Evolutionary conservation across 106 monocot species (phyloP), one percentile per base, ranked within the genome.

Genomic region (Alisma plantagoaquatica): DNA sequence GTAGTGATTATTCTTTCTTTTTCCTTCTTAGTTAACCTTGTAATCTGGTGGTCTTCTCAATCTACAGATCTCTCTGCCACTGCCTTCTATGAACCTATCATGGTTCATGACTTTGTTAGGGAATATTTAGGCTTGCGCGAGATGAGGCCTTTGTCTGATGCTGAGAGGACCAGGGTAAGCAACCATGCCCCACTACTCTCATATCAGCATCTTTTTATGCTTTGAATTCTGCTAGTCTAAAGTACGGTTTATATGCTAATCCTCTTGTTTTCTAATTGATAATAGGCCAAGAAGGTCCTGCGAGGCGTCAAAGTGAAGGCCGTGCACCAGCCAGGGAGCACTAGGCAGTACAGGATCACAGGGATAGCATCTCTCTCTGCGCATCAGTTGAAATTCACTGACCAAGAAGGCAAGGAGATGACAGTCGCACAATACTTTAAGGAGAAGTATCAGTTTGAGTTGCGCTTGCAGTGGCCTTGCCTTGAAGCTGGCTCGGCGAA

Each of bases 361-460:
- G 46, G 60, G 3, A 20, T 60, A 30, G 9, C 60, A 14, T 1
- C 60, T 3, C 6, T 17, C 1, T 12, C 60, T 6, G 27, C 41
- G 10, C 45, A 31, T 15, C 18, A 60, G 27, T 48, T 47, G 31
- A 46, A 22, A 38, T 38, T 38, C 35, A 38, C 35, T 38, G 35
- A 6, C 6, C 35, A 38, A 7, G 35, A 14, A 7, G 18, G 11
- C 0, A 51, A 32, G 21, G 22, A 19, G 33, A 59, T 54, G 23
- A 57, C 53, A 8, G 75, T 75, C 15, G 35, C 44, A 0, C 1
- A 57, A 14, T 75, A 75, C 45, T 70, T 75, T 54, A 31, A 35
- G 23, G 59, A 75, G 23, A 62, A 26, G 31, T 75, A 75, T 23
- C 12, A 47, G n/a, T 43, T 31, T 22, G 4, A 9, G 23, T 29